Base-by-base conservation (phyloP, 2,329 filamentous ascomycete species). In the Xylaria polymorpha region DNA sequence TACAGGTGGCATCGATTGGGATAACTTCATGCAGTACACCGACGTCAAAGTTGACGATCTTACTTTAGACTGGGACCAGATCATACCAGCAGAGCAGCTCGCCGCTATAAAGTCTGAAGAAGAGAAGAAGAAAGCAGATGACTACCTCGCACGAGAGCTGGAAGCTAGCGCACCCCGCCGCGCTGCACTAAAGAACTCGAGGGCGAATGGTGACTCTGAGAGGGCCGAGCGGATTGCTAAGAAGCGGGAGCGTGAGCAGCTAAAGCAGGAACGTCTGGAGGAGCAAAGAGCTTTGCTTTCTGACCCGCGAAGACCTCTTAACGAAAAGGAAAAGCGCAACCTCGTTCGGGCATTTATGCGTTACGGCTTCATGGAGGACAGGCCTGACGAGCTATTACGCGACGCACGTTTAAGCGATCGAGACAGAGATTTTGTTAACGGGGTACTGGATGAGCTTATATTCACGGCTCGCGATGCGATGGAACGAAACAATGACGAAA, bases 1-100 rank as follows among this genome's bases (percentile, higher is more conserved):
- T 67, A 96, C 95, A 77, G 97, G 96, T 77, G 96, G 87, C 64
- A 90, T 90, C 58, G 87, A 90, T 74, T 90, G 96, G 83, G 95
- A 98, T 78, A 97, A 97, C 71, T 99, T 98, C 80, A 90, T 99
- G 83, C 94, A 98, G 78, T 97, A 97, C 77, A 98, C 96, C 0
- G 96, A 99, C 80, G 95, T 98, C 80, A 98, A 98, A 82, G 92
- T 98, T 29, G 93, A 98, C 68, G 87, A 90, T 60, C 83, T 89
- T 58, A 83, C 84, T 72, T 90, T 98, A 32, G 94, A 97, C 74
- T 99, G 96, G 96, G 96, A 99, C 76, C 92, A 98, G 73, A 99
- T 99, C 75, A 98, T 99, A 74, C 97, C 96, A 0, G 94, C 94
- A 68, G 94, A 97, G 8, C 91, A 97, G 76, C 87, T 99, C 20